Evolutionary conservation across 768 basidiomycete genomes (phyloP), one percentile per base, ranked within the genome.

Genomic region (Tylopilus plumbeoviolaceoides): DNA sequence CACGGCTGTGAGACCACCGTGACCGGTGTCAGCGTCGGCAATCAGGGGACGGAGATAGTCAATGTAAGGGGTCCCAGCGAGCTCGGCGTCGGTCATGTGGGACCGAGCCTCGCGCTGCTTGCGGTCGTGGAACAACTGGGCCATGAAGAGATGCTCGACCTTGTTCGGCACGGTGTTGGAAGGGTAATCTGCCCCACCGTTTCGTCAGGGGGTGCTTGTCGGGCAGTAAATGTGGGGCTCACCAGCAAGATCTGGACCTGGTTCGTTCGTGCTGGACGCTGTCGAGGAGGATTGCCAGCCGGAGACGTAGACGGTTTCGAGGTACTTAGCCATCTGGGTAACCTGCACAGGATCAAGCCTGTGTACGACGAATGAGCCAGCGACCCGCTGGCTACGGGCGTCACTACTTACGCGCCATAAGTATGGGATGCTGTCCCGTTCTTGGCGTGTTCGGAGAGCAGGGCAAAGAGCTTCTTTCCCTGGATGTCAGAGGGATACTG

Each of bases 101-200:
- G 87, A 82, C 21, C 92, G 88, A 7, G 75, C 81, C 66, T 93
- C 89, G 50, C 83, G 85, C 69, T 98, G 95, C 72, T 97, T 98
- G 59, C 95, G 87, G 74, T 99, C 97, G 69, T 99, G 97, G 85
- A 98, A 98, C 40, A 98, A 84, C 69, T 98, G 97, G 0, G 97
- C 95, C 79, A 88, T 82, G 82, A 98, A 98, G 48, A 98, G 79
- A 58, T 98, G 97, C 69, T 98, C 92, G 57, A 98, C 97, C 78
- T 98, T 98, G 79, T 91, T 92, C 2, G 97, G 97, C 1, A 98
- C 95, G 20, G 97, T 98, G 77, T 98, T 98, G 46, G 90, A 95
- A 2, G 97, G 97, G 73, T 98, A 98, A 70, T 98, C 95, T 92
- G 53, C 0, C 20, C 40, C 20, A 31, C 21, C 15, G 25, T 60